Evolutionary conservation across 208 protist genomes (phyloP), one percentile per base, ranked within the genome.

Genomic region (Herpetomonas tarakana): DNA sequence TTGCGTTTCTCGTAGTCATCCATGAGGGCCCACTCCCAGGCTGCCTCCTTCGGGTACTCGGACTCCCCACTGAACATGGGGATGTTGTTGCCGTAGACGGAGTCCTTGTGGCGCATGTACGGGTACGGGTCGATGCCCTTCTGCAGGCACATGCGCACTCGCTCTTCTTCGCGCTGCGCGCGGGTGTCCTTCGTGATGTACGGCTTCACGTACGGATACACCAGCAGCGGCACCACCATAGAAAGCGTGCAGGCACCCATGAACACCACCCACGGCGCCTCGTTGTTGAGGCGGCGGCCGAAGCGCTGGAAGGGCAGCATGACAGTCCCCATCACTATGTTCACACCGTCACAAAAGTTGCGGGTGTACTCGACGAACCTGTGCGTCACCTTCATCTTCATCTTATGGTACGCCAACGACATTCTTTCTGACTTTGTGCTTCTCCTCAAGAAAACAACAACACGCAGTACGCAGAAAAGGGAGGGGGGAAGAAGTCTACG

Each of bases 111-210:
- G 7, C 69, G 75, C 81, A 96, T 86, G 65, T 88, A 91, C 14
- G 90, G 90, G 56, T 91, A 96, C 1, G 90, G 90, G 56, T 96
- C 90, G 46, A 96, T 86, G 50, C 90, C 90, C 64, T 96, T 96
- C 66, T 96, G 84, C 58, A 96, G 74, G 59, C 90, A 96, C 45
- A 93, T 52, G 7, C 86, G 83, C 63, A 93, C 90, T 21, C 86
- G 83, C 65, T 96, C 86, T 65, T 86, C 82, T 71, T 96, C 86
- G n/a, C 71, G 67, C 14, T 59, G 41, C 9, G 54, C 58, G 14
- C 90, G 81, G 7, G 38, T 28, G 58, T 86, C 84, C 18, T 69
- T 62, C 31, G 71, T 66, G 24, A 91, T 38, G 51, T 80, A 81
- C 19, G 76, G 68, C 65, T 89, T 90, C 52, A 93, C 51, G n/a